Evolutionary conservation across 148 eudicot genomes (phyloP), one percentile per base, ranked within the genome.

Genomic region (Talinum fruticosum): DNA sequence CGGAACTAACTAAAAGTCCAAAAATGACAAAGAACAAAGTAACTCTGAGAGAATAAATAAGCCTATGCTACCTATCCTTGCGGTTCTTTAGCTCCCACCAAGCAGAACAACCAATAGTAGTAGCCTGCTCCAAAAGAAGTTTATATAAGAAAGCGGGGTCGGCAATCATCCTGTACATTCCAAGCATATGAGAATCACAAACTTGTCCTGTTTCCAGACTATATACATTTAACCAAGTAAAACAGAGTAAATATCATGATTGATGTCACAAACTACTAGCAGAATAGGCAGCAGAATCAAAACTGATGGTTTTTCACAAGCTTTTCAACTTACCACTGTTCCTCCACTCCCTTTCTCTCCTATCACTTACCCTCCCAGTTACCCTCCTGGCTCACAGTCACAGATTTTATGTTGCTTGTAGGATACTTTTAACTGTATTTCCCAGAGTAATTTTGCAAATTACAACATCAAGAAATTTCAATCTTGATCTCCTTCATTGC

Each of bases 111-210:
- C 96, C 94, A 76, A 92, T 87, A 16, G 99, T 95, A 71, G 93
- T 76, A 72, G 89, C 94, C 86, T 95, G 99, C 84, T 95, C 99
- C 71, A 95, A 77, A 76, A 95, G 88, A 78, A 95, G 82, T 85
- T 80, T 88, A 76, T 92, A 88, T 36, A 92, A 73, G 83, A 95
- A 92, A 44, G 97, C 90, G n/a, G 99, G 99, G 84, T 95, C 99
- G 29, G 99, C 99, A 81, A 95, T 85, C 99, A 92, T 95, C 88
- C 99, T 95, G 93, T 66, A 74, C 41, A 82, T 81, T 69, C 33
- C 49, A 79, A 74, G 66, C 33, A 33, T 6, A 29, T 66, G 71
- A 74, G 78, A 67, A 54, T 33, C 67, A 67, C 54, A 33, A 68
- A 34, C 59, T 28, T 28, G 34, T 51, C 75, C 35, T 10, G 68